These are phyloP conservation scores for Collybia sp. DNA, from an alignment of 768 basidiomycete species.

Conservation along the genomic window DNA sequence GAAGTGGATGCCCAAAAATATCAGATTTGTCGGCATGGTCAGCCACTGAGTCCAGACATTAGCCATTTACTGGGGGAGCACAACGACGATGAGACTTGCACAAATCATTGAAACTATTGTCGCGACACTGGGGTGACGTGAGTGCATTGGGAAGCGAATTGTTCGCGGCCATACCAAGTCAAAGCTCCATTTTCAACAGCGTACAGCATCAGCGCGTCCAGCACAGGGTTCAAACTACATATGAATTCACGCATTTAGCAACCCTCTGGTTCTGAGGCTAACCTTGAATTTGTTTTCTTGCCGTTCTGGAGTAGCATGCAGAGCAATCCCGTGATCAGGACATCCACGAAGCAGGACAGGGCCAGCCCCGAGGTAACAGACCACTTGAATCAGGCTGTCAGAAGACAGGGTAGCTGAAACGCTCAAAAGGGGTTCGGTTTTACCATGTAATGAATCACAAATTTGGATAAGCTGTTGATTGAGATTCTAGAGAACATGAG, in stretches of 20 bases:
- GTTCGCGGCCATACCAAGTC: slow-evolving; percentile 28
- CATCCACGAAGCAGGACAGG: slow-evolving; percentile 43
- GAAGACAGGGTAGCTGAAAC: not conserved
- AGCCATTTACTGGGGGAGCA: slow-evolving; percentile 1
- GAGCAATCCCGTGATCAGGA: slow-evolving; percentile 42
- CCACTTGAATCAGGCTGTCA: slow-evolving; percentile 25
- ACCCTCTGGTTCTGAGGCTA: not conserved
- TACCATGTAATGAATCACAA: slow-evolving; percentile 10
- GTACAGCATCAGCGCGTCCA: slow-evolving; percentile 44
- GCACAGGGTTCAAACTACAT: slow-evolving; percentile 39
- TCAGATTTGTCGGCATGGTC: slow-evolving; percentile 37
- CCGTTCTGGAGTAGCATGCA: slow-evolving; percentile 37
- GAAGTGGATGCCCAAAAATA: slow-evolving; percentile 52
- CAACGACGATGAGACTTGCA: slow-evolving; percentile 20
- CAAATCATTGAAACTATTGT: slow-evolving; percentile 44
- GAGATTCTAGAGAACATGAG: too few species aligned
- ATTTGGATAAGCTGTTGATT: not conserved
- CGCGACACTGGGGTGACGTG: slow-evolving; percentile 22
- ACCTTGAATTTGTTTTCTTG: slow-evolving; percentile 35
- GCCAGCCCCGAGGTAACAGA: slow-evolving; percentile 47
- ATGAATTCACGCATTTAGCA: too few species aligned
- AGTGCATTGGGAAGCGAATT: not conserved
- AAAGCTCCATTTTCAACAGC: slow-evolving; percentile 49
- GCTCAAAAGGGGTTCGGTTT: not conserved
- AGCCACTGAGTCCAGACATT: slow-evolving; percentile 32